Percentiles rank a stretch among this genome's conserved stretches.
These are phyloP conservation scores for Globisporangium ultimum DNA, from an alignment of 352 stramenopile genomes.

Conservation along the genomic window DNA sequence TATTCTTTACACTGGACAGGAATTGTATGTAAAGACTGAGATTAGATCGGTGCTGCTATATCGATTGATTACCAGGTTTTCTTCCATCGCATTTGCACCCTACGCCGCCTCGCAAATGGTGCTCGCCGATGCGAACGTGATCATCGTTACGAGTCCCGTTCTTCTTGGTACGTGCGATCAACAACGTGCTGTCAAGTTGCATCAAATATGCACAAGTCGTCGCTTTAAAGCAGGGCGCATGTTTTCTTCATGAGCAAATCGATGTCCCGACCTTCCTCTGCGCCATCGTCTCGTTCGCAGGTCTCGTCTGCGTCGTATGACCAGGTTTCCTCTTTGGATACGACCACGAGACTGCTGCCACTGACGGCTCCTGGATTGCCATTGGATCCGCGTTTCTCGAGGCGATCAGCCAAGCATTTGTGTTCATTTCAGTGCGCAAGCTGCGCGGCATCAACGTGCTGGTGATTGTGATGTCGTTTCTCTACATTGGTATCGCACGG, in stretches of 20 bases:
- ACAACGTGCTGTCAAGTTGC: no score
- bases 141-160: conserved; percentile 75
- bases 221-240: background rate
- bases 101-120: conserved; percentile 79
- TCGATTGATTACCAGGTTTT: conserved; percentile 48
- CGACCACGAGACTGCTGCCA: conserved; percentile 8
- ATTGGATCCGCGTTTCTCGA: conserved; percentile 36
- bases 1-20: no score
- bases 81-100: conserved; percentile 71
- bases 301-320: conserved; percentile 38
- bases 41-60: conserved; percentile 50
- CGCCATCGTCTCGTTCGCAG: conserved; percentile 27
- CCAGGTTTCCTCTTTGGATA: conserved; percentile 38
- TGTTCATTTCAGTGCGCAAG: conserved; percentile 48
- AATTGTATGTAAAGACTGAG: conserved; percentile 22
- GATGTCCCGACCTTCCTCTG: conserved; percentile 26
- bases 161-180: conserved; percentile 39
- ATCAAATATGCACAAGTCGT: no score
- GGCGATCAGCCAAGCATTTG: conserved; percentile 36
- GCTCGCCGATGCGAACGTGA: conserved; percentile 61
- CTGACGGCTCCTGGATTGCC: conserved; percentile 18
- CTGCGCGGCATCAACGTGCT: conserved; percentile 39
- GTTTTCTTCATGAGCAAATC: conserved; percentile 22
- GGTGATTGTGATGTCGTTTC: conserved; percentile 26
- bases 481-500: conserved; percentile 40